Base-by-base conservation (phyloP, 805 yeast genomes). In the Sugiyamaella lignohabitans region DNA sequence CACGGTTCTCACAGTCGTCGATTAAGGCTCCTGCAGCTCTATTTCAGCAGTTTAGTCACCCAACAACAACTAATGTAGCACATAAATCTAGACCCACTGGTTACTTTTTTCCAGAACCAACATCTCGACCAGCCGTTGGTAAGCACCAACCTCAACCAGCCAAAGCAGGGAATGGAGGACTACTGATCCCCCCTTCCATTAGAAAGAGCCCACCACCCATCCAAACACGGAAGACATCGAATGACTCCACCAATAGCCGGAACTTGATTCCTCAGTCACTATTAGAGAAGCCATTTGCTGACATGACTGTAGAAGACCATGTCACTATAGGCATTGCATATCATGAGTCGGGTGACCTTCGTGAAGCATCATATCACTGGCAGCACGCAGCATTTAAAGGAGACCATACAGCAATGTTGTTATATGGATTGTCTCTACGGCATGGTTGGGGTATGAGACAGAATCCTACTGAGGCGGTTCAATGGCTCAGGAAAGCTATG, bases 341-440 rank as follows among this genome's bases (percentile, higher is more conserved):
- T 41, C 70, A 84, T 45, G 73, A 73, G 35, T 63, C 73, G 27
- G 87, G 86, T 1, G 75, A 80, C 44, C 73, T 78, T 32, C 72
- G 79, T 40, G 91, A 82, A 56, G 82, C 87, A 2, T 74, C 88
- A 1, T 78, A 80, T 55, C 85, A 80, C 53, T 66, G 85, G 46
- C 80, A 78, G 52, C 69, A 74, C 24, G 84, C 86, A 1, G 83
- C 89, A 3, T 70, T 71, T 46, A 63, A 68, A n/a, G 84, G 86
- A 5, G 71, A 75, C 52, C 70, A 68, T 51, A 76, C 80, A 38
- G 94, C 88, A 1, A 82, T 78, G 82, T 70, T 79, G 40, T 59
- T 82, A 24, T 84, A 83, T 56, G 86, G 87, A 0, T 61, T 82
- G 53, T 82, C 88, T 0, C 63, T 85, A 20, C 66, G 83, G 42